These are phyloP conservation scores for Trametes sp. DNA, from an alignment of 1,284 basidiomycete species.

Conservation along the genomic window DNA sequence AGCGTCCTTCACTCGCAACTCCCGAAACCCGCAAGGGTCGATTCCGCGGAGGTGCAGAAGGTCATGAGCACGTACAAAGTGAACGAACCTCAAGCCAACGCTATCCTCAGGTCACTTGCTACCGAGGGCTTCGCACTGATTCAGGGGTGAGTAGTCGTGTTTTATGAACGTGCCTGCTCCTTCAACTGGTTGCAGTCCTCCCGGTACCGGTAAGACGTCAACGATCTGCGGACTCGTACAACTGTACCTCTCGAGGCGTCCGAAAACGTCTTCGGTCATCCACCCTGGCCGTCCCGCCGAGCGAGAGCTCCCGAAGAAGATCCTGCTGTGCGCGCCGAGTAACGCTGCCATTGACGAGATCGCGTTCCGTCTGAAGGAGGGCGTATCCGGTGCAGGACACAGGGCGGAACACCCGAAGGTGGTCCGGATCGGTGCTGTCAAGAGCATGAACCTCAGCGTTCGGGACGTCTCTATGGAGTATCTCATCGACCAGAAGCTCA, in stretches of 20 bases:
- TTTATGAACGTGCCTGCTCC: background rate
- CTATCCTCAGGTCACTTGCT: slow-evolving; percentile 81
- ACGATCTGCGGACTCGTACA: slow-evolving; percentile 97
- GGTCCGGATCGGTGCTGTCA: slow-evolving; percentile 88
- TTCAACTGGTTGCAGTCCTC: slow-evolving; percentile 68
- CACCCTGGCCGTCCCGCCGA: slow-evolving; percentile 55
- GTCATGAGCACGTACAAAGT: slow-evolving; percentile 80
- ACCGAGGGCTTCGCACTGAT: slow-evolving; percentile 90
- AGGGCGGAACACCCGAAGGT: slow-evolving; percentile 73
- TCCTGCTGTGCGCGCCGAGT: slow-evolving; percentile 96
- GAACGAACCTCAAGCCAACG: slow-evolving; percentile 95
- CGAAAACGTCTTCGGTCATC: slow-evolving; percentile 56
- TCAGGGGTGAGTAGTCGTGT: slow-evolving; percentile 81
- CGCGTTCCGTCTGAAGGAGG: slow-evolving; percentile 85
- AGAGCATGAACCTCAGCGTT: slow-evolving; percentile 83
- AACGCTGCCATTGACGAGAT: slow-evolving; percentile 99
- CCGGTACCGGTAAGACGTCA: slow-evolving; percentile 98
- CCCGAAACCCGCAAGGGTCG: slow-evolving; percentile 54
- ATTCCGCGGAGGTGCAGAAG: slow-evolving; percentile 62
- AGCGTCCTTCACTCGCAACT: slow-evolving; percentile 77
- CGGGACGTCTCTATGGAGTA: slow-evolving; percentile 90
- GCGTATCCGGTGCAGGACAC: slow-evolving; percentile 69
- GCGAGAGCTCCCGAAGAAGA: slow-evolving; percentile 68
- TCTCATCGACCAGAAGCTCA: slow-evolving; percentile 83
- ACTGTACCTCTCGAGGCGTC: slow-evolving; percentile 75